Conservation (phyloP, 768 basidiomycete species). For the Mycena crocata region DNA sequence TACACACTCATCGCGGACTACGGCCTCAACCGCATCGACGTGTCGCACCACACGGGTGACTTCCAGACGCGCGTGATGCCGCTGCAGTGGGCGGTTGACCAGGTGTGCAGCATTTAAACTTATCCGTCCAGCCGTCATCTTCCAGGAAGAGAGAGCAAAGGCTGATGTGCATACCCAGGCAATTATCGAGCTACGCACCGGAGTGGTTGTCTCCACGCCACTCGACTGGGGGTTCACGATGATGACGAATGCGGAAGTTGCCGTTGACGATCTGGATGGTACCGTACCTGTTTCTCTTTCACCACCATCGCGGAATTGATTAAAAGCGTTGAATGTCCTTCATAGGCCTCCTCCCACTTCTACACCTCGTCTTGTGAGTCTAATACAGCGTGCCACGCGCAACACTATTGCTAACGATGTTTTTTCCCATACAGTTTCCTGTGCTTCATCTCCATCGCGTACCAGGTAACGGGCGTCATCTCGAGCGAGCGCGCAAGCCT, state of each 20-base stretch:
- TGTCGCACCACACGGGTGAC: conserved; percentile 72
- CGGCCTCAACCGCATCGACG: conserved; percentile 74
- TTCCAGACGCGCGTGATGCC: conserved; percentile 77
- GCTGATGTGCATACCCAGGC: conserved; percentile 56
- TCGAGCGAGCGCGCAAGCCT: conserved; percentile 72
- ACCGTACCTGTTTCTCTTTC: too few species aligned
- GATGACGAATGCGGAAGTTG: conserved; percentile 72
- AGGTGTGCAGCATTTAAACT: conserved; percentile 54
- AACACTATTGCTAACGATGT: too few species aligned
- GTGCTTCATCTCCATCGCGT: conserved; percentile 77
- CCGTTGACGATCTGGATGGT: too few species aligned
- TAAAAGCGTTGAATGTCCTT: conserved; percentile 47
- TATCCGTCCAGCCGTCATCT: too few species aligned
- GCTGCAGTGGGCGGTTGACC: conserved; percentile 82
- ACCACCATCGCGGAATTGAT: too few species aligned
- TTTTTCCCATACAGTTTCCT: conserved; percentile 71
- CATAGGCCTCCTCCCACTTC: background rate
- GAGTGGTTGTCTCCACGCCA: conserved; percentile 65
- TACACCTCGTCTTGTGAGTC: too few species aligned
- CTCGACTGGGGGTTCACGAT: conserved; percentile 80
- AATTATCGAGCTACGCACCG: conserved; percentile 76
- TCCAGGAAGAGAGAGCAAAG: background rate
- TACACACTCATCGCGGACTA: conserved; percentile 80
- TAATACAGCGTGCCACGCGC: too few species aligned
- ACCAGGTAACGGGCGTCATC: conserved; percentile 81